Evolutionary conservation across 2,329 filamentous ascomycete genomes (phyloP), one percentile per base, ranked within the genome.

Genomic region (Pseudogymnoascus sp.): DNA sequence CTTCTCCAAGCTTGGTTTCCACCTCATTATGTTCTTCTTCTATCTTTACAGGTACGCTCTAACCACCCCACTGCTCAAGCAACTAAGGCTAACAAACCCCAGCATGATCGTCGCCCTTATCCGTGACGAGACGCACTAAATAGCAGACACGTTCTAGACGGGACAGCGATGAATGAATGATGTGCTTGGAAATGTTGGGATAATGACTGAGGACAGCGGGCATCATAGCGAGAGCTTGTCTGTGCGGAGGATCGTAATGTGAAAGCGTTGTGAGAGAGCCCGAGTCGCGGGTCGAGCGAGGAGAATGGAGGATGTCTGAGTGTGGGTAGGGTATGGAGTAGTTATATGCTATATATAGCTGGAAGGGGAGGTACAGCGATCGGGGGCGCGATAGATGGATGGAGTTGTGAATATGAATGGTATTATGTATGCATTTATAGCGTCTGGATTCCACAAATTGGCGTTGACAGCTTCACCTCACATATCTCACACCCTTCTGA

Each of bases 1-100:
- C 0, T 99, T 99, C 78, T 88, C 95, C 81, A 99, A 99, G 82
- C 90, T 99, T 47, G 95, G 93, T 63, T 99, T 99, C 84, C 95
- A 99, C 78, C 82, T 99, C 65, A 78, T 99, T 80, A 97, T 99
- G 92, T 99, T 99, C 86, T 99, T 99, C 87, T 99, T 97, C 86
- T 99, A 99, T 81, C 89, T 99, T 64, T 96, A 96, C 85, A 96
- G 68, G 44, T 50, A 50, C n/a, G 31, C 13, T 35, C 6, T 6
- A 47, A 14, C 21, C 11, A 26, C 7, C 14, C 7, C 3, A 21
- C 16, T 35, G 2, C 16, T 4, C 29, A 24, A 6, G 8, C 2
- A 50, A 29, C 24, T 13, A 1, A 37, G 14, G 35, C 56, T 59
- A 63, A 44, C 42, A 59, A 2, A 7, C n/a, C 10, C 33, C 11